A percentile compares a stretch with the other conserved stretches of the same genome.
phyloP scores from a whole-genome alignment of 192 early-diverging fungal genomes.

The Coemansia sp. region DNA sequence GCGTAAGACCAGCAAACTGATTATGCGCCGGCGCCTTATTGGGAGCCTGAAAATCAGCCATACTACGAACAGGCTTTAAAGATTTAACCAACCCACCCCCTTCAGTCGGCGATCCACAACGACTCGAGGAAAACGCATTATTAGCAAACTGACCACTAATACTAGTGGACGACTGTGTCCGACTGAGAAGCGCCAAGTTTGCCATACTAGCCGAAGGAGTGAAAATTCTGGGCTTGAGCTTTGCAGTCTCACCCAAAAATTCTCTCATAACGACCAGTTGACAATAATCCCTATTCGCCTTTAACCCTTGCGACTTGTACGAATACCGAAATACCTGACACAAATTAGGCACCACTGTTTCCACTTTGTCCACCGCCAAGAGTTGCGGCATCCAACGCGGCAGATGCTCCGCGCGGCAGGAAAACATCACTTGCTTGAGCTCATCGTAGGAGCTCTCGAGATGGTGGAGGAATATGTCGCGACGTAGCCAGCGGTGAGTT shows the following conservation, averaged over 20 bases:
- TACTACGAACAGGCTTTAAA: slow-evolving; percentile 17
- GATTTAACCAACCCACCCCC: not conserved
- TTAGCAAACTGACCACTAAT: not conserved
- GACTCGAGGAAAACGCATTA: not conserved
- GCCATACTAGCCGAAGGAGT: slow-evolving; percentile 51
- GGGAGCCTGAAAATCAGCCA: slow-evolving; percentile 23
- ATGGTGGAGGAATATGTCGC: slow-evolving; percentile 11
- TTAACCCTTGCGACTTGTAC: slow-evolving; percentile 35
- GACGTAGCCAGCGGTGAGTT: slow-evolving; percentile 50
- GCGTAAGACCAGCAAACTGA: slow-evolving; percentile 24
- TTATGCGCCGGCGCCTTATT: not conserved
- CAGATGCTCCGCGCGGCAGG: slow-evolving; percentile 26
- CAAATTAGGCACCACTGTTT: slow-evolving; percentile 39
- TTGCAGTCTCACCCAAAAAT: slow-evolving; percentile 31
- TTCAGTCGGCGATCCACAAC: not conserved
- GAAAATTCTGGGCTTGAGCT: slow-evolving; percentile 38
- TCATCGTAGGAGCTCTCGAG: slow-evolving; percentile 28
- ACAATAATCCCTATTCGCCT: slow-evolving; percentile 47
- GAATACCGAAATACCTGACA: slow-evolving; percentile 28
- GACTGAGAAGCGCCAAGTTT: slow-evolving; percentile 27
- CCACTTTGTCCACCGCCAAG: slow-evolving; percentile 12
- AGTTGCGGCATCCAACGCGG: slow-evolving; percentile 40
- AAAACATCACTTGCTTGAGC: slow-evolving; percentile 28
- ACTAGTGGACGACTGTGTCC: slow-evolving; percentile 37
- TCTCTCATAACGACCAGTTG: slow-evolving; percentile 49